Evolutionary conservation across 2,329 filamentous ascomycete species (phyloP), one percentile per base, ranked within the genome.

Genomic region (Gliomastix tumulicola): DNA sequence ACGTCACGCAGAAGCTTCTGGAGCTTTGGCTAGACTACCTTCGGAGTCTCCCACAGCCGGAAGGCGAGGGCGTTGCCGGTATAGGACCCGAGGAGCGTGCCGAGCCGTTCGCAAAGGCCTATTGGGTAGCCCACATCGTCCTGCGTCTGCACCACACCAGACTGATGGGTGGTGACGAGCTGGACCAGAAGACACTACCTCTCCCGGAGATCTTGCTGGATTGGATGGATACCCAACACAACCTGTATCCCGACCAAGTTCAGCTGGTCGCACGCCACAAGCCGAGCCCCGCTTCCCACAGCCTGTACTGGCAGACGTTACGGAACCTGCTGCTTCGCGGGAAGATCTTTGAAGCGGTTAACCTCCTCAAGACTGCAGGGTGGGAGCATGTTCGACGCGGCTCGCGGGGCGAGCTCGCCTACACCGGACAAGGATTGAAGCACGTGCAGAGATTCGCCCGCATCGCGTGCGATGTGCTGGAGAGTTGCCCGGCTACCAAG

Each of bases 231-330:
- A 69, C 71, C 13, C 76, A 86, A 50, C 87, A 95, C 53, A 79
- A 84, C 43, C 72, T 82, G 19, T 84, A 84, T 48, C 71, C 73
- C 3, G 71, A 77, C 35, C 83, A 89, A 49, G 65, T 84, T 18
- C 67, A 77, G 25, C 68, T 79, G 5, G 71, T 96, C 18, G 65
- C 75, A 43, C 68, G 70, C 20, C 63, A 79, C 47, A 70, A 71
- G 32, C 84, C 85, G 1, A 84, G 84, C 41, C 86, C 88, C 17
- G 83, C 87, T 3, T 78, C 79, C 30, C 85, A 92, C 50, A 66
- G 71, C 19, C 68, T 84, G 23, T 97, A 88, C 60, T 97, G 90
- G 90, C 85, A 89, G 52, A 79, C 79, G 2, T 66, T 95, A n/a
- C 84, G 82, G 48, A 76, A 77, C 38, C 69, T 79, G 12, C 68